Evolutionary conservation across 805 yeast genomes (phyloP), one percentile per base, ranked within the genome.

Genomic region (Monosporozyma solicola): DNA sequence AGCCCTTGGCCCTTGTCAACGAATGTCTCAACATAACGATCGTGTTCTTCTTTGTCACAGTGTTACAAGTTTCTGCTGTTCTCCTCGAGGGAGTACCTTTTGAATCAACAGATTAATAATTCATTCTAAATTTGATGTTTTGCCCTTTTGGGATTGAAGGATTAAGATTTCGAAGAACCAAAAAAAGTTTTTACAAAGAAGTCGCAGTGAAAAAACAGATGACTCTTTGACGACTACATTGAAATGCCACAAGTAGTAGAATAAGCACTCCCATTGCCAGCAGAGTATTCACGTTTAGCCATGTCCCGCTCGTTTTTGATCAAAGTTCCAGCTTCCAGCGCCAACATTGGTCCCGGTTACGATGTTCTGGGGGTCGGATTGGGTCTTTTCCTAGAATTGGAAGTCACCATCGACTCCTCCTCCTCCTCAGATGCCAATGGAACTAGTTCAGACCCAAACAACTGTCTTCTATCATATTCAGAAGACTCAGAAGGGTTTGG

Each of bases 321-420:
- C 60, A 81, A 80, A 52, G 94, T 92, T 16, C 99, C 99, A 3
- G 97, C 98, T 6, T 91, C 98, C 5, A 87, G 96, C 49, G 99
- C 99, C 63, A 94, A 94, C 64, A 92, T 94, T 51, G 99, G 99
- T 8, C 99, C 99, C 9, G 99, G 99, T 1, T 94, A 92, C 65
- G 99, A 94, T 70, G 99, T 94, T 6, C 73, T 94, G 50, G 99
- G 99, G 25, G 84, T 94, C 43, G 97, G 97, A 47, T 76, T 94
- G 58, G 78, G 85, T 56, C 72, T 90, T 49, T 89, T 73, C 64
- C 74, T 94, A 53, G 85, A 84, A 51, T 74, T 94, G 53, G 74
- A 76, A 3, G 96, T 90, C 32, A 69, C 74, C 9, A 74, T 87
- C 44, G 94, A 89, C 66, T 64, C 80, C 7, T 20, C 20, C 7